Evolutionary conservation across 192 early-diverging fungal species (phyloP), one percentile per base, ranked within the genome.

Genomic region (Haplosporangium gracile): DNA sequence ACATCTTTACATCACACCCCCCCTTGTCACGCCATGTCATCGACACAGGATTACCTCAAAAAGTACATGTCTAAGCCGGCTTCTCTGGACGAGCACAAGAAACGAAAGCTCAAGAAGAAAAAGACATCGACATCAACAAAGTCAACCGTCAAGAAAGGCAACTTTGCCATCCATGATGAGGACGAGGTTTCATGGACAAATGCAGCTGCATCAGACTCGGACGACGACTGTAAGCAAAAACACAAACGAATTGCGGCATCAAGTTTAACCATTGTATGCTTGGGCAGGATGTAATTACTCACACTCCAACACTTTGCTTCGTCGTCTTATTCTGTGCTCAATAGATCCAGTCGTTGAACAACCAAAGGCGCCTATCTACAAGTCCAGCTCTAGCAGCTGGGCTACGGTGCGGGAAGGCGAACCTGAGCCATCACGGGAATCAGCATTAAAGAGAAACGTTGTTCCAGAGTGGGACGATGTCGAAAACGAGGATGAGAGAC

Each of bases 381-480:
- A 81, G 32, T 86, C 84, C 4, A 78, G 29, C 22, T 86, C 84
- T 4, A 86, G 84, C 76, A 86, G 47, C 49, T 86, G 84, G 84
- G 65, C 74, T 26, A 86, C 70, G 6, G 65, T 86, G 18, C 79
- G 84, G 16, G 77, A 86, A 57, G 84, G 79, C 8, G 84, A 86
- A 40, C 72, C 82, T 38, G 76, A 78, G 16, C 79, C 74, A 11
- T 57, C 78, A 1, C 84, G 82, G 20, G 82, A 85, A 26, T 38
- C 51, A 29, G 38, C 60, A 3, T 36, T 85, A 39, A 73, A 86
- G 53, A 63, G 84, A 9, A 86, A 86, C 29, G 72, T 78, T 42
- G 63, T 86, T 6, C 84, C 84, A 68, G 84, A 86, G 42, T 86
- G 84, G 84, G 84, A 86, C 5, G 84, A 86, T 86, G 84, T 86